Conservation (phyloP, 495 filamentous ascomycete species). For the Glutinoglossum americanum region DNA sequence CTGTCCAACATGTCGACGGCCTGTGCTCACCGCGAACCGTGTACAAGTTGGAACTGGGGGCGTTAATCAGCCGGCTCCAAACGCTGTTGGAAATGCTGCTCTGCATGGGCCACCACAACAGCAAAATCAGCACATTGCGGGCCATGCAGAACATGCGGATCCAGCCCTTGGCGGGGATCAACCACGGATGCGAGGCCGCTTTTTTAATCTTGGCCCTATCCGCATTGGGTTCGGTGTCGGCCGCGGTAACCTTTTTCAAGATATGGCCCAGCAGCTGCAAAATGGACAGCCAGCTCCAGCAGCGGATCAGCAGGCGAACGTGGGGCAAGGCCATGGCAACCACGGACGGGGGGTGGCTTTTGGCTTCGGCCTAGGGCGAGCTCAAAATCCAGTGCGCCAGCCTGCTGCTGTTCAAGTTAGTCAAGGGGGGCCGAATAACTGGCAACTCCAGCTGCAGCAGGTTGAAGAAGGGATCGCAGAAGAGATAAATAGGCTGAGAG, state of each 20-base stretch:
- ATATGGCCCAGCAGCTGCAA: conserved; percentile 28
- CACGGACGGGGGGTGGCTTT: background rate
- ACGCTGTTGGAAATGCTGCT: conserved; percentile 3
- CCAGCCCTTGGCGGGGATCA: conserved; percentile 13
- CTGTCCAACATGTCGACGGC: conserved; percentile 78
- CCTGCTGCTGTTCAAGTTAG: background rate
- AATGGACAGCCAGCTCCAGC: conserved; percentile 14
- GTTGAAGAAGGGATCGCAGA: conserved; percentile 45
- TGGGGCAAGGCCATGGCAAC: background rate
- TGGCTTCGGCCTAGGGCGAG: conserved; percentile 5
- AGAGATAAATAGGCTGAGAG: conserved; percentile 33
- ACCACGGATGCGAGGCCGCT: conserved; percentile 18
- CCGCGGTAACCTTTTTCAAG: conserved; percentile 28
- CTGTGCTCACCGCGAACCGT: conserved; percentile 34
- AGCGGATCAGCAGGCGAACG: conserved; percentile 10
- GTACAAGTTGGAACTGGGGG: conserved; percentile 14
- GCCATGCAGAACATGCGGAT: conserved; percentile 14
- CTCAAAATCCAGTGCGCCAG: background rate
- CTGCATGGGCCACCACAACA: conserved; percentile 1
- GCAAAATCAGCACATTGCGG: conserved; percentile 1
- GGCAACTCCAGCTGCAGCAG: conserved; percentile 35
- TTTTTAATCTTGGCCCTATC: conserved; percentile 35
- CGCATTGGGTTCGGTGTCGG: conserved; percentile 36
- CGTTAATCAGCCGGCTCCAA: conserved; percentile 12
- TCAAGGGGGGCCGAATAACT: conserved; percentile 9